Conservation (phyloP, 1,139 yeast genomes). For the Martiniozyma asiatica region DNA sequence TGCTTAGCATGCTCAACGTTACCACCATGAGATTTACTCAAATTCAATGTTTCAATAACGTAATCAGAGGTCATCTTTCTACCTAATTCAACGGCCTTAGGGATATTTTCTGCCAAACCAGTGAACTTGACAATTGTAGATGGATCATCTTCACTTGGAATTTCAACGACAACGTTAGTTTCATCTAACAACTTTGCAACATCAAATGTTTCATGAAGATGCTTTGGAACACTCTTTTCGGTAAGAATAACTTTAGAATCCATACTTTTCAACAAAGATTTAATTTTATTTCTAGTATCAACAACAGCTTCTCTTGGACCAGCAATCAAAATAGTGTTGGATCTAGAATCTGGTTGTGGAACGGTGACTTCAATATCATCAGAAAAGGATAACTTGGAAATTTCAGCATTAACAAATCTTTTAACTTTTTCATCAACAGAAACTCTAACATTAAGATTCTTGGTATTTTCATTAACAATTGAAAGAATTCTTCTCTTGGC, state of each 20-base stretch:
- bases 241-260: constrained; percentile 29
- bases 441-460: constrained; percentile 38
- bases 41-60: constrained; percentile 61
- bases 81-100: constrained; percentile 46
- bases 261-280: constrained; percentile 34
- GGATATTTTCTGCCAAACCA: constrained; percentile 47
- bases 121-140: constrained; percentile 39
- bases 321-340: constrained; percentile 30
- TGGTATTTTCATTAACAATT: constrained; percentile 68
- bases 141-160: constrained; percentile 36
- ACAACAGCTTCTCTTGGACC: constrained; percentile 58
- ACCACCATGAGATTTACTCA: constrained; percentile 81
- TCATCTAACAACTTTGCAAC: constrained; percentile 33
- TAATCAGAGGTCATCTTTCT: constrained; percentile 40
- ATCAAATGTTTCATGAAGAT: constrained; percentile 37
- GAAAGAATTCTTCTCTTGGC: constrained; percentile 63
- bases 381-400: constrained; percentile 20
- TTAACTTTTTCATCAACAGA: constrained; percentile 34
- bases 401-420: constrained; percentile 39
- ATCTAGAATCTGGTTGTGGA: constrained; percentile 21
- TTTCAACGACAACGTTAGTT: constrained; percentile 52
- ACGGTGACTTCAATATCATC: constrained; percentile 25
- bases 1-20: constrained; percentile 64
- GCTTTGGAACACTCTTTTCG: constrained; percentile 35
- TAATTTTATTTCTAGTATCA: constrained; percentile 36